Percentiles rank a stretch among this genome's conserved stretches.
Evolutionary conservation across 2,329 filamentous ascomycete species (phyloP).

Genomic region (Ophiocordyceps polyrhachis-furcata): DNA sequence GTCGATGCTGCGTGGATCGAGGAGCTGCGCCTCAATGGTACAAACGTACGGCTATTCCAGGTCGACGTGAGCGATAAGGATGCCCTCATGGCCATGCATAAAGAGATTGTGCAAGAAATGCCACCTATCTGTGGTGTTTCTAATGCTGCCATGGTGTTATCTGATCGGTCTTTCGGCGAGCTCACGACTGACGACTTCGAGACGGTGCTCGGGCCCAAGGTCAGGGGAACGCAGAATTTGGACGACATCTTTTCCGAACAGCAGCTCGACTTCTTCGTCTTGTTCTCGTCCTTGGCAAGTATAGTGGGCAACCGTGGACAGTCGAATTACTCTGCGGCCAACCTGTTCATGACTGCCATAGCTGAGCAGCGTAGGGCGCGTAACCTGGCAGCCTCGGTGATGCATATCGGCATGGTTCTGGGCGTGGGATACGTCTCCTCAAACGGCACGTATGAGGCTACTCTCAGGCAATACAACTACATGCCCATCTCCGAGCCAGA

Average conservation of each 20-base stretch:
- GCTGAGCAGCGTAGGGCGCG: slow-evolving; percentile 15
- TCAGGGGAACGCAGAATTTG: slow-evolving; percentile 13
- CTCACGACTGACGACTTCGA: slow-evolving; percentile 9
- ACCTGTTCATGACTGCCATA: slow-evolving; percentile 21
- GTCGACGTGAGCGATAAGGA: slow-evolving; percentile 4
- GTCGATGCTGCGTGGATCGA: slow-evolving; percentile 12
- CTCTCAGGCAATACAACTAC: slow-evolving; percentile 3
- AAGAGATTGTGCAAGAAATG: slow-evolving; percentile 6
- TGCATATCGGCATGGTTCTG: slow-evolving; percentile 18
- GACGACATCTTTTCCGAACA: slow-evolving; percentile 11
- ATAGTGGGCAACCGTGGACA: slow-evolving; percentile 18
- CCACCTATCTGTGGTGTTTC: slow-evolving; percentile 21
- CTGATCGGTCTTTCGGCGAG: slow-evolving; percentile 14
- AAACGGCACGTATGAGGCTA: neutral
- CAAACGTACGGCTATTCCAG: slow-evolving; percentile 2
- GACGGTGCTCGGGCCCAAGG: slow-evolving; percentile 14
- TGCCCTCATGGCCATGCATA: slow-evolving; percentile 1
- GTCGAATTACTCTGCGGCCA: slow-evolving; percentile 25
- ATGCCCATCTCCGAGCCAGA: slow-evolving; percentile 10
- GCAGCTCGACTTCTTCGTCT: slow-evolving; percentile 19
- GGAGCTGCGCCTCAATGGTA: neutral
- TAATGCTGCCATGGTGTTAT: slow-evolving; percentile 25
- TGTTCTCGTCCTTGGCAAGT: slow-evolving; percentile 13
- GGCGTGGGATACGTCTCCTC: slow-evolving; percentile 14
- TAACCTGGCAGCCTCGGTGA: slow-evolving; percentile 17